Conservation (phyloP, 2,329 filamentous ascomycete species). For the Aureobasidium leucospermi region DNA sequence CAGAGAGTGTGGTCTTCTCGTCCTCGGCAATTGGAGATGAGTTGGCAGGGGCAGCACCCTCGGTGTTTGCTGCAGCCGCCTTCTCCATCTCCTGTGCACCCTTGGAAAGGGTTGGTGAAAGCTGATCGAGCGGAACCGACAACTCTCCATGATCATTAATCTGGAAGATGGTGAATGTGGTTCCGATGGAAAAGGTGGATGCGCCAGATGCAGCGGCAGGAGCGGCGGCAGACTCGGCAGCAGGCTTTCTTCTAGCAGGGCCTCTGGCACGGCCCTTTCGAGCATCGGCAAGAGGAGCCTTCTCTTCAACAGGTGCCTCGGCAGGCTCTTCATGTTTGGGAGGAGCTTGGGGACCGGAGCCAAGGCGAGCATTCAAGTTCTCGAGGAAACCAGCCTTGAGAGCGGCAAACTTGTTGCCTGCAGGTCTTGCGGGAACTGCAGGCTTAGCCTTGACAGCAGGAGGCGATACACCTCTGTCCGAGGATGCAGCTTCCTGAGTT, state of each 20-base stretch:
- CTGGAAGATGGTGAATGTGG: constrained; percentile 33
- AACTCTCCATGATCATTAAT: constrained; percentile 37
- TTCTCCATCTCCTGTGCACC: constrained; percentile 20
- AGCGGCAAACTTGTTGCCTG: constrained; percentile 79
- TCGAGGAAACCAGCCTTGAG: constrained; percentile 88
- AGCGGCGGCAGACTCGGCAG: constrained; percentile 48
- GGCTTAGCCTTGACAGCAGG: constrained; percentile 66
- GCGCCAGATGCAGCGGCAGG: constrained; percentile 41
- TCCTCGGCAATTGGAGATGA: neutral
- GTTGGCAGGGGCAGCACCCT: constrained; percentile 20
- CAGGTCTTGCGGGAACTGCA: constrained; percentile 67
- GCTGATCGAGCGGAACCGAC: constrained; percentile 22
- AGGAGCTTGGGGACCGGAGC: constrained; percentile 68
- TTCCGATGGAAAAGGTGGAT: constrained; percentile 39
- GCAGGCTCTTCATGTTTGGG: constrained; percentile 57
- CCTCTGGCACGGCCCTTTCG: constrained; percentile 85
- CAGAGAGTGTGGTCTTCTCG: constrained; percentile 12
- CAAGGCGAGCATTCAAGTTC: constrained; percentile 82
- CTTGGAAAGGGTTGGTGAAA: constrained; percentile 13
- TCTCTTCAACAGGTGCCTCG: constrained; percentile 53
- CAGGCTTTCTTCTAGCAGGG: constrained; percentile 67
- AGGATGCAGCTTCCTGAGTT: constrained; percentile 25
- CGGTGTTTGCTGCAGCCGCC: constrained; percentile 21
- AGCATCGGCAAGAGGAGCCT: constrained; percentile 77
- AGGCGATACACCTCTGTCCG: constrained; percentile 32